Conservation (phyloP, 768 basidiomycete genomes). For the Filobasidium floriforme region DNA sequence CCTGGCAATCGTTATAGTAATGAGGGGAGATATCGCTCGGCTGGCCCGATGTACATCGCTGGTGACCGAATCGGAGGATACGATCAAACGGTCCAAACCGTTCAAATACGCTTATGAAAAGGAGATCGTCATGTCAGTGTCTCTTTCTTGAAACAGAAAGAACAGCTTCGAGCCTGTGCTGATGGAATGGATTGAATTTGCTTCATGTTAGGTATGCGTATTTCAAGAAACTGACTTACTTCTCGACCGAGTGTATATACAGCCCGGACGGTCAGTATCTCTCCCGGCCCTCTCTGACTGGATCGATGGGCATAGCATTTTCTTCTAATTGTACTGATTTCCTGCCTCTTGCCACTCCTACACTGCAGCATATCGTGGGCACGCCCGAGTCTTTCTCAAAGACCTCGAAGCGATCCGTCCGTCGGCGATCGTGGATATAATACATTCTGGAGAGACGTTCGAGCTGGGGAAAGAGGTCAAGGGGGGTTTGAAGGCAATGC, state of each 20-base stretch:
- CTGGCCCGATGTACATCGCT: slow-evolving; percentile 88
- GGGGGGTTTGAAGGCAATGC: slow-evolving; percentile 71
- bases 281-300: too few species aligned
- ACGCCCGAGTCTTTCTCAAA: slow-evolving; percentile 88
- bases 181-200: neutral
- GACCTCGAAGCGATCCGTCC: slow-evolving; percentile 90
- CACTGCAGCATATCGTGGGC: slow-evolving; percentile 74
- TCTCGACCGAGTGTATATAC: slow-evolving; percentile 98
- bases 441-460: slow-evolving; percentile 89
- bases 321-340: too few species aligned
- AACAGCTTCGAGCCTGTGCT: neutral
- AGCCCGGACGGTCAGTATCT: slow-evolving; percentile 67
- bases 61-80: slow-evolving; percentile 91
- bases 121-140: slow-evolving; percentile 88
- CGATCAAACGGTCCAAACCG: slow-evolving; percentile 94
- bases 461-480: slow-evolving; percentile 78
- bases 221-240: slow-evolving; percentile 98
- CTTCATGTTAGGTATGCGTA: slow-evolving; percentile 74
- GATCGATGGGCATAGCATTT: too few species aligned
- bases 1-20: slow-evolving; percentile 50
- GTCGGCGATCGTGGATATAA: slow-evolving; percentile 93
- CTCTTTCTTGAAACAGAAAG: neutral
- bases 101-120: slow-evolving; percentile 99
- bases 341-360: neutral
- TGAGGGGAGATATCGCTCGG: slow-evolving; percentile 94